Evolutionary conservation across 352 stramenopile genomes (phyloP).

Genomic region (Blastocystis sp.): DNA sequence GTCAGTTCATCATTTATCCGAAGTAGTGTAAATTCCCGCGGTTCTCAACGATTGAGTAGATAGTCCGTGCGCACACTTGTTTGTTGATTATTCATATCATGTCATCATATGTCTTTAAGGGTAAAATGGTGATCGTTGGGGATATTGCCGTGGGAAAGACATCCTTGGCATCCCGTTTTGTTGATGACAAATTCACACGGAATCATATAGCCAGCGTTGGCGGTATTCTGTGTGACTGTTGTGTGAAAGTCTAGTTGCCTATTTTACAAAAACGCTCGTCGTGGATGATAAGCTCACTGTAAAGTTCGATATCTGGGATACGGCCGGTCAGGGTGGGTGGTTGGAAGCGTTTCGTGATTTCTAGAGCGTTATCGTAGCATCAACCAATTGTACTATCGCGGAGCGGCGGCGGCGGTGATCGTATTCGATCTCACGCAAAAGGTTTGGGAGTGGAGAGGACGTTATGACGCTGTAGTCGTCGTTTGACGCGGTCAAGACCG

Average conservation of each 20-base stretch:
- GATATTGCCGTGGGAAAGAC: slow-evolving; percentile 54
- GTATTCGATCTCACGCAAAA: slow-evolving; percentile 53
- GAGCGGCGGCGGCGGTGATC: slow-evolving; percentile 37
- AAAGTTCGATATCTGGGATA: slow-evolving; percentile 58
- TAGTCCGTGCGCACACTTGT: neutral
- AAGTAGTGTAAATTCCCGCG: neutral
- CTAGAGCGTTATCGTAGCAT: slow-evolving; percentile 52
- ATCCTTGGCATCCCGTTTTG: slow-evolving; percentile 47
- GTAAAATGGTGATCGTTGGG: slow-evolving; percentile 55
- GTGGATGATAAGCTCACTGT: slow-evolving; percentile 52
- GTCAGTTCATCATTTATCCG: neutral
- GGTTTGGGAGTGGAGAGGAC: neutral
- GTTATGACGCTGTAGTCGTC: neutral
- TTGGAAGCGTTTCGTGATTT: neutral
- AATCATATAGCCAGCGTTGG: slow-evolving; percentile 56
- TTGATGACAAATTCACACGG: slow-evolving; percentile 54
- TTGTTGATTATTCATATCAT: slow-evolving; percentile 14
- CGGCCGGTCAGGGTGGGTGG: slow-evolving; percentile 20
- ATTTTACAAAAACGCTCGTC: slow-evolving; percentile 55
- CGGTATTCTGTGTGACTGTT: neutral
- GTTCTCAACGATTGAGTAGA: neutral
- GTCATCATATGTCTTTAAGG: slow-evolving; percentile 54
- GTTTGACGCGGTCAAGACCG: slow-evolving; percentile 46
- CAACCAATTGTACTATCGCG: slow-evolving; percentile 55
- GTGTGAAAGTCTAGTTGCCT: slow-evolving; percentile 10